Base-by-base conservation (phyloP, 2,329 filamentous ascomycete genomes). In the Monosporascus sp. region DNA sequence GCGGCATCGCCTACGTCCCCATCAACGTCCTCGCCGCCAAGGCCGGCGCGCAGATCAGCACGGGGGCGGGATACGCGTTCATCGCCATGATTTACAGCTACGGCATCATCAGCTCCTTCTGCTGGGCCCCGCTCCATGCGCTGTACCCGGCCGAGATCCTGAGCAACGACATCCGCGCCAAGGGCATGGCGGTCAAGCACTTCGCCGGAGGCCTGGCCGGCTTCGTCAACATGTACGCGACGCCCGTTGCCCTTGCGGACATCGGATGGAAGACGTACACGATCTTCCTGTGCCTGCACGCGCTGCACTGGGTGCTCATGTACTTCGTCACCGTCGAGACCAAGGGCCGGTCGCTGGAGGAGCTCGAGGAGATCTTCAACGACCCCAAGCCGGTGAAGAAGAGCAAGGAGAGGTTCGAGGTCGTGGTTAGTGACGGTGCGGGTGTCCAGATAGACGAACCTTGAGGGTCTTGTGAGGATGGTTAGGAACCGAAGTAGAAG, bases 281-380 rank as follows among this genome's bases (percentile, higher is more conserved):
- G 20, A 31, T 37, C 20, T 20, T 18, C 7, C 1, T 44, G 17
- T 27, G 36, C 38, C 35, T 45, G 27, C 49, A 9, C 44, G 7
- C 8, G 31, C 18, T 18, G 31, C 31, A 35, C 31, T 39, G 24
- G 20, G 1, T 53, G 35, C 50, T 55, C 46, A 50, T 36, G n/a
- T 24, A 20, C 14, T 24, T 17, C 18, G 25, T 44, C 51, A 76
- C 75, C 61, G 75, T 78, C 57, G 75, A 78, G 59, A 72, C 74
- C 4, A 75, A 78, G 55, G 76, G 76, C 48, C 74, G 75, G 39
- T 77, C 76, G 3, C 71, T 78, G 25, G 76, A 78, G 59, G 69
- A 78, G 60, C 69, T 78, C 37, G 74, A 77, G 57, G 77, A 74
- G 74, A 73, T 78, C 11, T 78, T 78, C 63, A 64, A 75, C 59